phyloP scores from a whole-genome alignment of 2,329 filamentous ascomycete genomes.

The Fusarium graminum region DNA sequence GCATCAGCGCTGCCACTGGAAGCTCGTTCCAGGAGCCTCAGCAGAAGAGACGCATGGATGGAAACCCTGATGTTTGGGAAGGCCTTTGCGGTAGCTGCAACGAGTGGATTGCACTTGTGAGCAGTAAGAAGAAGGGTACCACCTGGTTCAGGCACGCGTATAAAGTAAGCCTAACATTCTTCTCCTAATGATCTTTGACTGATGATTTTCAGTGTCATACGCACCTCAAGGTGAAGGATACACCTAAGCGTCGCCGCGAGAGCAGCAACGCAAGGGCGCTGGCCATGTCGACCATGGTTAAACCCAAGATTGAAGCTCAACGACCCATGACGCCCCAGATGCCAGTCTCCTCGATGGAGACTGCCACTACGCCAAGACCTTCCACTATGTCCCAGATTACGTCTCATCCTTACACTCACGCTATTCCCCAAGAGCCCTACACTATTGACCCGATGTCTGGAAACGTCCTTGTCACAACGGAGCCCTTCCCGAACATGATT shows the following conservation, averaged over 20 bases:
- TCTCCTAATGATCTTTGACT: constrained; percentile 17
- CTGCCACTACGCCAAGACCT: constrained; percentile 47
- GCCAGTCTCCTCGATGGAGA: constrained; percentile 40
- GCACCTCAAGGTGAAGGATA: constrained; percentile 78
- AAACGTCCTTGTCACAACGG: constrained; percentile 44
- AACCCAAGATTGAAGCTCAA: constrained; percentile 62
- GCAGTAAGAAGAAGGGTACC: constrained; percentile 92
- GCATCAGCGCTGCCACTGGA: constrained; percentile 85
- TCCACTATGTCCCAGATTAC: constrained; percentile 48
- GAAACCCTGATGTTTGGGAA: constrained; percentile 85
- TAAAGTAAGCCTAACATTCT: constrained; percentile 69
- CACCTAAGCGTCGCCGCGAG: constrained; percentile 75
- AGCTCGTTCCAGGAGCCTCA: constrained; percentile 82
- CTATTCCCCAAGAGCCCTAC: constrained; percentile 36
- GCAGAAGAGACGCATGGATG: constrained; percentile 80
- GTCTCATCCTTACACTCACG: constrained; percentile 49
- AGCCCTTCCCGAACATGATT: constrained; percentile 50
- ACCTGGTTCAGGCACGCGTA: constrained; percentile 93
- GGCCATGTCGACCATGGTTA: constrained; percentile 59
- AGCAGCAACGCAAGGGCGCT: constrained; percentile 64
- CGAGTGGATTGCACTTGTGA: constrained; percentile 84
- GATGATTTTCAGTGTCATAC: constrained; percentile 71
- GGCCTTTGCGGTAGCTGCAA: constrained; percentile 82
- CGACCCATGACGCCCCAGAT: constrained; percentile 52
- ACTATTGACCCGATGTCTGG: constrained; percentile 44